A percentile compares a stretch with the other conserved stretches of the same genome.
Conservation (phyloP, 306 rosid genomes). For the Sicyos baderoa region DNA sequence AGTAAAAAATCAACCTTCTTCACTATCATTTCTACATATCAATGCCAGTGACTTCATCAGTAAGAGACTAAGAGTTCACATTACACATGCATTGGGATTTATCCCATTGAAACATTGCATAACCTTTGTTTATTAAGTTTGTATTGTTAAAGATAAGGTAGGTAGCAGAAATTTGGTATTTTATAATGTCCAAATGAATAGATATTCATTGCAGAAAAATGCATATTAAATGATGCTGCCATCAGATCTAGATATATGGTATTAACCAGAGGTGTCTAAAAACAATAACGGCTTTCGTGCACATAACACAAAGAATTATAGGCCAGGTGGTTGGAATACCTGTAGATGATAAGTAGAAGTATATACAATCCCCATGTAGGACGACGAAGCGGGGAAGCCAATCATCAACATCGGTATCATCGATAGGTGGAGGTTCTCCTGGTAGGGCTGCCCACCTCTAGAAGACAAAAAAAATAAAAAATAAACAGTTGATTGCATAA, state of each 20-base stretch:
- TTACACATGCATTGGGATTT: too few relatives aligned
- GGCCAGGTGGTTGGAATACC: constrained; percentile 31
- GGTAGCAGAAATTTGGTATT: too few relatives aligned
- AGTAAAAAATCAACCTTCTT: background rate
- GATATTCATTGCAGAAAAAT: too few relatives aligned
- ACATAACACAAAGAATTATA: background rate
- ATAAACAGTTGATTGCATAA: constrained; percentile 9
- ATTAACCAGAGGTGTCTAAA: constrained; percentile 1
- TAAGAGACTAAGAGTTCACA: too few relatives aligned
- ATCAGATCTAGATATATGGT: background rate
- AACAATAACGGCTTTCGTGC: too few relatives aligned
- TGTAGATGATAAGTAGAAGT: constrained; percentile 56
- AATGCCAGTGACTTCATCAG: too few relatives aligned
- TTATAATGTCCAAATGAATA: too few relatives aligned
- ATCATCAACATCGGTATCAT: constrained; percentile 67
- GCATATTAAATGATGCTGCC: too few relatives aligned
- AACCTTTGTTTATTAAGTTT: too few relatives aligned
- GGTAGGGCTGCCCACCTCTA: constrained; percentile 81
- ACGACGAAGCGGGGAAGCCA: constrained; percentile 91
- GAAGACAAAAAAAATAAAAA: constrained; percentile 7
- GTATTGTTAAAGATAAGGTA: too few relatives aligned
- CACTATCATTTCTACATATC: too few relatives aligned
- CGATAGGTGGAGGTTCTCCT: constrained; percentile 77
- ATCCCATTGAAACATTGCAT: too few relatives aligned
- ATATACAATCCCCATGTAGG: constrained; percentile 67